Evolutionary conservation across 2,329 filamentous ascomycete species (phyloP).

Genomic region (Apiospora aurea): DNA sequence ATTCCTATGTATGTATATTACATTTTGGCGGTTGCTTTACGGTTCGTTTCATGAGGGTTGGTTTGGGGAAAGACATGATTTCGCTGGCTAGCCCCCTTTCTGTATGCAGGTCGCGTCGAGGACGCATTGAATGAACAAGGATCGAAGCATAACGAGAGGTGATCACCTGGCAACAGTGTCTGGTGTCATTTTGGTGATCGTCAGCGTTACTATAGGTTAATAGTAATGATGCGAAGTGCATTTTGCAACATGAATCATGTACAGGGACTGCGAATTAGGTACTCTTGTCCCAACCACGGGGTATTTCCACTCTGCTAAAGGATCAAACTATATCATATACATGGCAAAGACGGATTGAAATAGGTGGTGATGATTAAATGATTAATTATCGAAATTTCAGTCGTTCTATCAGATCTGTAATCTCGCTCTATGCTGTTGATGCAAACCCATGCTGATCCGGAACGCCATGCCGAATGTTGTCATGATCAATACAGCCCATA

Average conservation of each 20-base stretch:
- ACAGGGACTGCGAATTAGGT: not conserved
- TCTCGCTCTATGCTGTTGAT: not conserved
- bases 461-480: conserved; percentile 10
- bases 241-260: not conserved
- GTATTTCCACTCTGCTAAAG: not conserved
- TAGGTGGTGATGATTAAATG: not conserved
- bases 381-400: not conserved
- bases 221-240: no score
- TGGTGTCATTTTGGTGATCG: no score
- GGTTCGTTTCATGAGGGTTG: not conserved
- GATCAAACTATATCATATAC: not conserved
- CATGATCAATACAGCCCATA: not conserved
- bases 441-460: conserved; percentile 16
- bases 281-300: not conserved
- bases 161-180: not conserved
- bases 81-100: not conserved
- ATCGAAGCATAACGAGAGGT: not conserved
- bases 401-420: not conserved
- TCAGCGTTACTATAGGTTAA: no score
- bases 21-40: not conserved
- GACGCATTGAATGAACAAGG: not conserved
- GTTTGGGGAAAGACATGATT: not conserved
- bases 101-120: not conserved
- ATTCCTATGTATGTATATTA: not conserved
- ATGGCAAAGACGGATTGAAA: not conserved